Evolutionary conservation across 306 rosid species (phyloP).

Genomic region (Sophora flavescens): DNA sequence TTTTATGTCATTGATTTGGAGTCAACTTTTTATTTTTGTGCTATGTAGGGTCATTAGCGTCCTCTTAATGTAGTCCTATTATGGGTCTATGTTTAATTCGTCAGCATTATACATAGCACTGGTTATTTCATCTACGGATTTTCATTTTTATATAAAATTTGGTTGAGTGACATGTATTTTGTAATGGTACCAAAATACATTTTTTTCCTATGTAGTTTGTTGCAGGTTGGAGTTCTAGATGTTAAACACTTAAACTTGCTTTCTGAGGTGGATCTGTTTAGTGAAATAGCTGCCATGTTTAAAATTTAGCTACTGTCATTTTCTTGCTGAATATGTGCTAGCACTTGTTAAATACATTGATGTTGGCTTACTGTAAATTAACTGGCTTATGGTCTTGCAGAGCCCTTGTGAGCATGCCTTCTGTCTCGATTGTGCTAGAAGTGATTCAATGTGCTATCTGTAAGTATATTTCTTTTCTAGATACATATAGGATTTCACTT

Average conservation of each 20-base stretch:
- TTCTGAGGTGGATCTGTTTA: conserved; percentile 29
- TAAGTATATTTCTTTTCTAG: conserved; percentile 60
- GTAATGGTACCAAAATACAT: background rate
- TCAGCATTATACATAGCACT: conserved; percentile 5
- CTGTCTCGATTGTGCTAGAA: conserved; percentile 97
- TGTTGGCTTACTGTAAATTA: conserved; percentile 34
- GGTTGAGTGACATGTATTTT: conserved; percentile 17
- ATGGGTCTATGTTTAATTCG: background rate
- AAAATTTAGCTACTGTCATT: background rate
- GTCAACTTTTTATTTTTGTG: conserved; percentile 1
- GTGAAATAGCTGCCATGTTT: conserved; percentile 6
- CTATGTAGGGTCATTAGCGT: background rate
- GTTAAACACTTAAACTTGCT: conserved; percentile 8
- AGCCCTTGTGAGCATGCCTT: conserved; percentile 98
- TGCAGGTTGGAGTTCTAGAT: conserved; percentile 7
- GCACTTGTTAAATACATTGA: conserved; percentile 33
- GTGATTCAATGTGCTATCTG: conserved; percentile 95
- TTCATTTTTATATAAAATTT: conserved; percentile 9
- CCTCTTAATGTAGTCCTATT: conserved; percentile 1
- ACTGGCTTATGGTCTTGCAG: conserved; percentile 66
- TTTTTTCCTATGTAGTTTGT: background rate
- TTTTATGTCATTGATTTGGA: conserved; percentile 18
- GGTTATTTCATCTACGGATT: conserved; percentile 20
- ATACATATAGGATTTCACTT: conserved; percentile 18
- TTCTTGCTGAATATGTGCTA: conserved; percentile 9